phyloP scores from a whole-genome alignment of 768 basidiomycete genomes.

The Panaeolus cyanescens region DNA sequence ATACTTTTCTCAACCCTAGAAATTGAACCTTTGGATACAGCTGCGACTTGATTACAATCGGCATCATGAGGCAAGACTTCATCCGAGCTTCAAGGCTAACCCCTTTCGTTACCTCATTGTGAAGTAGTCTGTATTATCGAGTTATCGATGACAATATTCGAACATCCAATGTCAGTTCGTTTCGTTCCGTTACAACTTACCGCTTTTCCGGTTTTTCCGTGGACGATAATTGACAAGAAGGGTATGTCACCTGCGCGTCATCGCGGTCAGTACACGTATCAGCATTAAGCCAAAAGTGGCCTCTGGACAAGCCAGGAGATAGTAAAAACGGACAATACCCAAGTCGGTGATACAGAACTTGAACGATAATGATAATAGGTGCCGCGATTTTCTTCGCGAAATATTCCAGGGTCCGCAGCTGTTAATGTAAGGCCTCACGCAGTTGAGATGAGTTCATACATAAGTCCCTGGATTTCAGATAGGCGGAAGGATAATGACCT shows the following conservation, averaged over 20 bases:
- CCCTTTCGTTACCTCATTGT: background rate
- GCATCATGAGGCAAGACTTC: constrained; percentile 1
- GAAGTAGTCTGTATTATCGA: background rate
- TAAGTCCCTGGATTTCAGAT: background rate
- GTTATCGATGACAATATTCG: background rate
- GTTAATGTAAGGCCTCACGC: background rate
- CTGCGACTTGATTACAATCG: constrained; percentile 1
- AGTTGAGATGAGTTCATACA: constrained; percentile 1
- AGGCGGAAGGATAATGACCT: background rate
- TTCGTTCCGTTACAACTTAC: background rate
- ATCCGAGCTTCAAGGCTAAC: constrained; percentile 1
- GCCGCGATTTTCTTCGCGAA: background rate
- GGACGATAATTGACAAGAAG: background rate
- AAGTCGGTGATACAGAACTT: background rate
- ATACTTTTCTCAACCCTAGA: constrained; percentile 1
- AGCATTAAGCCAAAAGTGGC: background rate
- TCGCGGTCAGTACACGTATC: background rate
- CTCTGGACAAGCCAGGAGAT: background rate
- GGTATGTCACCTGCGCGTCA: background rate
- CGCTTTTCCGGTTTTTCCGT: background rate
- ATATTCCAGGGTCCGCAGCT: constrained; percentile 1
- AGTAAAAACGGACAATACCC: background rate
- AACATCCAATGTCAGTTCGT: background rate
- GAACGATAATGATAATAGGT: background rate
- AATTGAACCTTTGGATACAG: background rate